Conservation (phyloP, 352 stramenopile genomes). For the Phytopythium montanum region DNA sequence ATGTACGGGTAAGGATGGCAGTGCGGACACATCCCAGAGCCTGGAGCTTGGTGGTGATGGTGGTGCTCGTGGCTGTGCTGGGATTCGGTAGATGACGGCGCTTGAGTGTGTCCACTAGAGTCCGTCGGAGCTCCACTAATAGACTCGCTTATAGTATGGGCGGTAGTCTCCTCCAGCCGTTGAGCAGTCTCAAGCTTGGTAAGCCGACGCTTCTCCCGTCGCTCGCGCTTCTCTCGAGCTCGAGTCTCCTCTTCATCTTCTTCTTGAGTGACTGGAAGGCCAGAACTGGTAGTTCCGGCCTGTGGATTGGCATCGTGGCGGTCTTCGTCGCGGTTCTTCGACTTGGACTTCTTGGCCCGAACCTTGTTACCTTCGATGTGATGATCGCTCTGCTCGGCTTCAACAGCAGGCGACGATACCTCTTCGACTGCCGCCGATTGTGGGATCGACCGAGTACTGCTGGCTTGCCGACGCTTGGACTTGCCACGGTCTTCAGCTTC, state of each 20-base stretch:
- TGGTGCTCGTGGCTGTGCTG: constrained; percentile 1
- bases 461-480: background rate
- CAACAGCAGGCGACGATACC: background rate
- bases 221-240: constrained; percentile 24
- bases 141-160: background rate
- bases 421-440: background rate
- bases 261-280: background rate
- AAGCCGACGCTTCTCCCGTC: constrained; percentile 28
- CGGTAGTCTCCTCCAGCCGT: constrained; percentile 12
- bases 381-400: background rate
- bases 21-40: constrained; percentile 1
- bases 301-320: background rate
- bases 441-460: background rate
- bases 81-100: background rate
- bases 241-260: constrained; percentile 13
- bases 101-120: background rate
- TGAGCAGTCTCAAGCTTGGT: constrained; percentile 34
- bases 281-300: background rate
- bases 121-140: background rate
- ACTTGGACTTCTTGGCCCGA: background rate
- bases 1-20: constrained; percentile 34
- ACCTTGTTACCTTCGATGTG: background rate
- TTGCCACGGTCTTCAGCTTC: background rate
- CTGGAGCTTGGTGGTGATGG: background rate
- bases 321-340: background rate